Percentiles rank a stretch among this genome's conserved stretches.
These are phyloP conservation scores for Quercus phellos DNA, from an alignment of 331 rosid species.

Conservation along the genomic window DNA sequence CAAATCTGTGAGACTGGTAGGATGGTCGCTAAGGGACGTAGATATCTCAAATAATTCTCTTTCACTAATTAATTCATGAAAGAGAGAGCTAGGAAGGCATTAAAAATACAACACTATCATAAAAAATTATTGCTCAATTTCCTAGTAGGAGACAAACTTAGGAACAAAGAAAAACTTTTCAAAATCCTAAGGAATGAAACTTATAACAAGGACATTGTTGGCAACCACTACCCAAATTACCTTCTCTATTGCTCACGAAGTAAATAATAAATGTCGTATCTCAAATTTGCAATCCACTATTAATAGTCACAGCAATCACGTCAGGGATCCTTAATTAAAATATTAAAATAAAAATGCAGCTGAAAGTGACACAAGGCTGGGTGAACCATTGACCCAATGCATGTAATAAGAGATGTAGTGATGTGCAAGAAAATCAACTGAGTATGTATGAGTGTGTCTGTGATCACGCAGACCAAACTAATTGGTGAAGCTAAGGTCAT, in stretches of 20 bases:
- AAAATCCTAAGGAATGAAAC: background rate
- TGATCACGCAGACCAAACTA: background rate
- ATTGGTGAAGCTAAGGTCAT: background rate
- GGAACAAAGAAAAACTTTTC: background rate
- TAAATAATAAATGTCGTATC: too few species aligned
- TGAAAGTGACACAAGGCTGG: background rate
- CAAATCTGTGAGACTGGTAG: background rate
- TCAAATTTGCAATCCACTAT: background rate
- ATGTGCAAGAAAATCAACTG: too few species aligned
- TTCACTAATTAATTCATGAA: background rate
- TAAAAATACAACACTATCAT: background rate
- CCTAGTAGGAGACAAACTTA: background rate
- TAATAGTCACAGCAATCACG: background rate
- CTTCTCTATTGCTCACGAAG: background rate
- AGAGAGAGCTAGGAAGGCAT: background rate
- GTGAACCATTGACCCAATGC: background rate
- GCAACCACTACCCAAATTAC: background rate
- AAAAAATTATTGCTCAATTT: background rate
- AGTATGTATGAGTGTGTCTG: too few species aligned
- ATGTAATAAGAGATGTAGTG: too few species aligned
- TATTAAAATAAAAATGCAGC: background rate
- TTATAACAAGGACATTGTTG: background rate
- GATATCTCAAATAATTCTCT: background rate
- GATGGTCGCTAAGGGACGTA: background rate
- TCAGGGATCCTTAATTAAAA: background rate